Evolutionary conservation across 2,329 filamentous ascomycete genomes (phyloP), one percentile per base, ranked within the genome.

Genomic region (Calonectria hongkongensis): DNA sequence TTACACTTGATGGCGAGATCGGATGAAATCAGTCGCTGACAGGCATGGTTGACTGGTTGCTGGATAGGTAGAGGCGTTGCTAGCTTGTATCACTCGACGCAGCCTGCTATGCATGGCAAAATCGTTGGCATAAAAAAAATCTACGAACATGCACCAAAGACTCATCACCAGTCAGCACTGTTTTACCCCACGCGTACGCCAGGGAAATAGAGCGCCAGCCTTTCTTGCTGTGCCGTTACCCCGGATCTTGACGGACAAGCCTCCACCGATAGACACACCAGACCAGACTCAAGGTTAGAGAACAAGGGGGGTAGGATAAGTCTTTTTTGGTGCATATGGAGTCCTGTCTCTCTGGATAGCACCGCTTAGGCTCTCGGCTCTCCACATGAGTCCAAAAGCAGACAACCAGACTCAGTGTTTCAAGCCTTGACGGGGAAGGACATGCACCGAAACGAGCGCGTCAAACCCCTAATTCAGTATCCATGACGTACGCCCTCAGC

Each of bases 181-280:
- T 30, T 62, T 39, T 60, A 68, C 70, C 70, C 70, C 65, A 68
- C 70, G 65, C 65, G 33, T 39, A 25, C 27, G 48, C 65, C 70
- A 68, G 70, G 70, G 70, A 64, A 58, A 43, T 47, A 33, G 62
- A 50, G 60, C 58, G 65, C 70, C 70, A 68, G 65, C 54, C 28
- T 68, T 65, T 65, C 47, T 41, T 45, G 56, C 36, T 62, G 66
- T 51, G 48, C 66, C 66, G 64, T 70, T 70, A 72, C 70, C 70
- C 70, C 70, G 56, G 70, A 65, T 68, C 60, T 39, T 48, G 58
- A 68, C 16, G 47, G 48, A 60, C 45, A 62, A 67, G 70, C 70
- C 70, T 68, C 70, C 70, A 72, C 56, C 47, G 48, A 56, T 50
- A 63, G 70, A 72, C 48, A 48, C 68, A 67, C 65, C 54, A 67